Base-by-base conservation (phyloP, 2,329 filamentous ascomycete species). In the Colletotrichum lindemuthianum region DNA sequence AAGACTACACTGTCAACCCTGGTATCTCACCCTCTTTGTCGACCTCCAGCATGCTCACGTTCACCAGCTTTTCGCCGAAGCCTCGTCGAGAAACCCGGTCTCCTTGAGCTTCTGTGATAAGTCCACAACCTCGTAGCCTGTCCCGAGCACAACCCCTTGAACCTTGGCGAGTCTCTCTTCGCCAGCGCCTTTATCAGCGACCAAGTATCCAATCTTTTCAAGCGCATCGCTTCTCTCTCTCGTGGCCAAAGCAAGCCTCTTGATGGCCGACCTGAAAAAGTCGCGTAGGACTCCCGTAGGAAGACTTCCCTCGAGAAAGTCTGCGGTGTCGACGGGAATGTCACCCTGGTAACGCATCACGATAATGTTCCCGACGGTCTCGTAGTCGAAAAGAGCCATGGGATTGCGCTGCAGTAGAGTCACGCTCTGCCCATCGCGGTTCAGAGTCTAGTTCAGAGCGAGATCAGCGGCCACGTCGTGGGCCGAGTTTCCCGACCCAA, bases 341-440 rank as follows among this genome's bases (percentile, higher is more conserved):
- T 78, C 79, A 8, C 59, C 52, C n/a, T 54, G 59, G 39, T 70
- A 79, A 74, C 13, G 78, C 72, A 60, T 76, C 69, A 71, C 83
- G 78, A 51, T 80, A 75, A 2, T 80, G 70, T 37, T 5, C 1
- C 77, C 78, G 24, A 77, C 76, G 4, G 34, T 54, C 34, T 79
- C 76, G 13, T 75, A 76, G 2, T 79, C 79, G 33, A 85, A 75
- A 6, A 85, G 80, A 68, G 82, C 84, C 2, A 82, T 86, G 4
- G 78, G 78, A 10, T 77, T 75, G 12, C 84, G 81, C 72, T 87
- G 84, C 3, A 87, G 70, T 77, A 87, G 82, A 8, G 83, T 84
- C 1, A 86, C 82, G 41, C 78, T 72, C 3, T 57, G 60, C 6
- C 81, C 79, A 2, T 82, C 82, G 2, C 15, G 32, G 50, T 80